Base-by-base conservation (phyloP, 805 yeast species). In the Clavispora carvajalis region DNA sequence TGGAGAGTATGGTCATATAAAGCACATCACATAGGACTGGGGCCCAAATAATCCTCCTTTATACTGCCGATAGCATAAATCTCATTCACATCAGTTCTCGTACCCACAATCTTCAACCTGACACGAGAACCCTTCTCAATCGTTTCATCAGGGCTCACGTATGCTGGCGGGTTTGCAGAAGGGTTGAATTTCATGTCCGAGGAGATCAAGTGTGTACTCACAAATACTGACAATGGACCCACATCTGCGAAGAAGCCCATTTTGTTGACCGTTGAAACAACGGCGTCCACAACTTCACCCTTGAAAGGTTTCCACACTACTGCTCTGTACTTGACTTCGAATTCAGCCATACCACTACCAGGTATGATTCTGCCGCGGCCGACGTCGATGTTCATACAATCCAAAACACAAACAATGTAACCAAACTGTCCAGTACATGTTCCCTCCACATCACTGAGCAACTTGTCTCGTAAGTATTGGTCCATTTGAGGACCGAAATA, bases 401-500 rank as follows among this genome's bases (percentile, higher is more conserved):
- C 98, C 59, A 93, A 73, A 33, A 93, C 99, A 65, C 97, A 91
- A 43, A 93, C 82, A 51, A 93, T 93, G 62, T 93, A 93, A 11
- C 99, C 99, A 69, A 93, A 93, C 63, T 93, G 96, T 54, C 99
- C 99, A 0, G 98, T 90, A 67, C 98, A 93, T 1, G 98, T 89
- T 19, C 99, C 99, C 67, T 93, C 99, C 33, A 93, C 99, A 59
- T 93, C 99, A 49, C 87, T 89, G 44, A 93, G 74, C 47, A 93
- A 74, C 63, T 91, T 90, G 58, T 89, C 86, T 59, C 95, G 80
- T 52, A 93, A 72, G 58, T 81, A 91, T 59, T 88, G 95, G 65
- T 85, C 89, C 98, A 93, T 93, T 53, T 90, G 95, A 3, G 98
- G 96, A 1, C 99, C 99, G 59, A 90, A 91, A 64, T 82, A 93